These are phyloP conservation scores for Sporisorium iseilematis-ciliati DNA, from an alignment of 1,284 basidiomycete genomes.

Conservation along the genomic window DNA sequence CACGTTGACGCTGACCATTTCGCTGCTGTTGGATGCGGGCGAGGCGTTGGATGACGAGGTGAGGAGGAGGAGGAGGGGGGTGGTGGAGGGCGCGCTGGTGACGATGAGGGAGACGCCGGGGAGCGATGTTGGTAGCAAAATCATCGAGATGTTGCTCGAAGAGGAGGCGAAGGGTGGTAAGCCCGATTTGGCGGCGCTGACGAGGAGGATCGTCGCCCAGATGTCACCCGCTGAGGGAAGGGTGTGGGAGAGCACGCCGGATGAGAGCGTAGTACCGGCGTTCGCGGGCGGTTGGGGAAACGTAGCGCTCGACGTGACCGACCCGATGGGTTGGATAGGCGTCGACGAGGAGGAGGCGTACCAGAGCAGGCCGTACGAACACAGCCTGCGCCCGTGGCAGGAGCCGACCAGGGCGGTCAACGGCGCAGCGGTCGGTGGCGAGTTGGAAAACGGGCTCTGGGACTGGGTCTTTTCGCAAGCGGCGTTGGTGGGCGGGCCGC, in stretches of 20 bases:
- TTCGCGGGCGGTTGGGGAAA: constrained; percentile 42
- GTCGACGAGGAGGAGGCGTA: constrained; percentile 2
- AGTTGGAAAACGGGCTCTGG: constrained; percentile 25
- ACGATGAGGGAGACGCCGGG: constrained; percentile 48
- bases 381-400: constrained; percentile 41
- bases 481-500: constrained; percentile 20
- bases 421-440: too few species aligned
- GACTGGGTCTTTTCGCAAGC: constrained; percentile 39
- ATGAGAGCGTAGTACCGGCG: constrained; percentile 31
- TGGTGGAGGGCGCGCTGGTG: constrained; percentile 30
- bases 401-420: constrained; percentile 6
- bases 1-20: constrained; percentile 50
- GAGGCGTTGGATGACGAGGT: constrained; percentile 26
- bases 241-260: constrained; percentile 37
- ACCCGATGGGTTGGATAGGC: constrained; percentile 19
- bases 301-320: neutral
- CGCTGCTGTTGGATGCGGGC: constrained; percentile 51
- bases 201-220: constrained; percentile 26
- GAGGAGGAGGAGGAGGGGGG: constrained; percentile 18
- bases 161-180: constrained; percentile 24
- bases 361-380: constrained; percentile 23
- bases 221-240: neutral
- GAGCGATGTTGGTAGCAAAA: constrained; percentile 42
- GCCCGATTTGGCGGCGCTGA: constrained; percentile 24
- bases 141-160: constrained; percentile 48